Conservation (phyloP, 2,329 filamentous ascomycete genomes). For the Grosmannia clavigera region DNA sequence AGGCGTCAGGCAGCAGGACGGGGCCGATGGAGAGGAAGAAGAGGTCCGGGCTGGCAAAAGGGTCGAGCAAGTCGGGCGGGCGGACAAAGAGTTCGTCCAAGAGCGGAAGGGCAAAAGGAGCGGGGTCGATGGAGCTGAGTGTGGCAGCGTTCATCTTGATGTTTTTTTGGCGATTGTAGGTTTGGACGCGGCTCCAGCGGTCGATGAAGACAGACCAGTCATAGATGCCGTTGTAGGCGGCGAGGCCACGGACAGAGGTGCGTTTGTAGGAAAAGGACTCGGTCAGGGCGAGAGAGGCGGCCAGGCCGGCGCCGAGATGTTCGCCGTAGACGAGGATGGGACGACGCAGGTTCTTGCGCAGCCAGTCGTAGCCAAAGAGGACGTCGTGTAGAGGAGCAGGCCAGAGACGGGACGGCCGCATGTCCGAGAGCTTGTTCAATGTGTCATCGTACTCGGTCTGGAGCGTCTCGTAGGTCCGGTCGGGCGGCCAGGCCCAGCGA, state of each 20-base stretch:
- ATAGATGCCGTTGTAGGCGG: conserved; percentile 48
- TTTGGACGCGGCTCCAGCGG: not conserved
- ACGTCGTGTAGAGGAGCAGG: conserved; percentile 46
- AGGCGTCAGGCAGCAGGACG: conserved; percentile 25
- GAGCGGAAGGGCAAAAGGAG: conserved; percentile 19
- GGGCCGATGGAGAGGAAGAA: conserved; percentile 45
- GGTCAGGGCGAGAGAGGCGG: conserved; percentile 43
- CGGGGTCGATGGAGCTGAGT: conserved; percentile 18
- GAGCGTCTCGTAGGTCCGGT: not conserved
- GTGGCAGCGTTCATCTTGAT: conserved; percentile 9
- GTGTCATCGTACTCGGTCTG: no score
- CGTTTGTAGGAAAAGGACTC: conserved; percentile 29
- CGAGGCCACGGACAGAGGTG: conserved; percentile 38
- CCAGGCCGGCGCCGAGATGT: conserved; percentile 44
- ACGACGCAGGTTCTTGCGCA: conserved; percentile 21
- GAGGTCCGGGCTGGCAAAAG: conserved; percentile 45
- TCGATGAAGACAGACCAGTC: conserved; percentile 46
- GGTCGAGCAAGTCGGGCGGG: conserved; percentile 42
- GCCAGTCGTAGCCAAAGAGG: conserved; percentile 40
- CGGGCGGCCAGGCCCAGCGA: conserved; percentile 29
- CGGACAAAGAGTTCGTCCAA: conserved; percentile 29
- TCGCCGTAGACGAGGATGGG: conserved; percentile 41
- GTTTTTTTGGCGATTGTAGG: conserved; percentile 17
- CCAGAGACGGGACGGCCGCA: conserved; percentile 25
- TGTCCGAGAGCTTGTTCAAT: not conserved